These are phyloP conservation scores for Pilatotrama ljubarskyi DNA, from an alignment of 768 basidiomycete genomes.

Conservation along the genomic window DNA sequence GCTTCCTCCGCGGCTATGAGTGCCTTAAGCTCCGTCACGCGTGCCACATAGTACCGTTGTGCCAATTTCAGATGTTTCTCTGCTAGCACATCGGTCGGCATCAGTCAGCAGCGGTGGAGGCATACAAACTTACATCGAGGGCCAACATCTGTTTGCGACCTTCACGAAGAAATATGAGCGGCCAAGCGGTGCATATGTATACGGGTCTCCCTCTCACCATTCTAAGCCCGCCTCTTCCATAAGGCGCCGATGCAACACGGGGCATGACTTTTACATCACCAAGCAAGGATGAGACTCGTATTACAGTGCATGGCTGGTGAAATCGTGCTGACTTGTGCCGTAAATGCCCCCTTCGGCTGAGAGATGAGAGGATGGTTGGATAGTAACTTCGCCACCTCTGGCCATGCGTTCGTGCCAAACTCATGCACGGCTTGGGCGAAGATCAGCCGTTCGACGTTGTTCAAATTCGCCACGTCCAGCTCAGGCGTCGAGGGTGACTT, in stretches of 20 bases:
- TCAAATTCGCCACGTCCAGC: conserved; percentile 23
- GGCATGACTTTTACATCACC: conserved; percentile 58
- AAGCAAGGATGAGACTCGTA: conserved; percentile 10
- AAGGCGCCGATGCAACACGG: conserved; percentile 61
- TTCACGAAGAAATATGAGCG: not conserved
- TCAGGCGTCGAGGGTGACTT: conserved; percentile 15
- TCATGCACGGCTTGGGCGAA: conserved; percentile 88
- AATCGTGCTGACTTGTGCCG: conserved; percentile 53
- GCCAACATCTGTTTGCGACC: conserved; percentile 51
- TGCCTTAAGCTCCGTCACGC: conserved; percentile 70
- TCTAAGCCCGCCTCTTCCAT: conserved; percentile 70
- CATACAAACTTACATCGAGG: conserved; percentile 46
- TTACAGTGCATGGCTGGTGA: not conserved
- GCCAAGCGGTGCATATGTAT: conserved; percentile 1
- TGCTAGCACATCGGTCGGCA: conserved; percentile 44
- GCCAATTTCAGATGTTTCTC: conserved; percentile 68
- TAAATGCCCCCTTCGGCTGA: conserved; percentile 66
- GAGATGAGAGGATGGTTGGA: conserved; percentile 68
- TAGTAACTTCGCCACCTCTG: conserved; percentile 62
- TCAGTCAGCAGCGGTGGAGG: conserved; percentile 7
- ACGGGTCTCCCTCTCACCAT: conserved; percentile 44
- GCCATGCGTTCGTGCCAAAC: conserved; percentile 71
- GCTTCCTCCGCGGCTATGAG: conserved; percentile 72
- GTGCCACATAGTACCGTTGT: conserved; percentile 67
- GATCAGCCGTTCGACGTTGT: conserved; percentile 68